phyloP scores from a whole-genome alignment of 208 protist species.

The Trypanosoma caninum region DNA sequence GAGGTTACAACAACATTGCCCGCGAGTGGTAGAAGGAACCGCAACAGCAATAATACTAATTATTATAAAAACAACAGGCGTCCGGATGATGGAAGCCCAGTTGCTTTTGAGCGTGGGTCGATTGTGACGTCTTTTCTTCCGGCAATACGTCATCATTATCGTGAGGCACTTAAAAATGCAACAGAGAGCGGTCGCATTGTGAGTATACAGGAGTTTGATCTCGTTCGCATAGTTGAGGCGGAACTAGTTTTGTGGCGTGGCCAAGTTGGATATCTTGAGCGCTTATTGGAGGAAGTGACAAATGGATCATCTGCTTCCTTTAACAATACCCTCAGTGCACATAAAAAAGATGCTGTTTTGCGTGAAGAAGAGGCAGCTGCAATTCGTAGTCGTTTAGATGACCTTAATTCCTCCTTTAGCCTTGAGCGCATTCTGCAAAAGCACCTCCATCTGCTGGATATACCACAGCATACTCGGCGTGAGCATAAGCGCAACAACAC shows the following conservation, averaged over 20 bases:
- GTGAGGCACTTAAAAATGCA: constrained; percentile 35
- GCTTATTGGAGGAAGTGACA: constrained; percentile 8
- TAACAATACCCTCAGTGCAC: not conserved
- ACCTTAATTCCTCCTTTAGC: constrained; percentile 7
- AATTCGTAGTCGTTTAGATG: constrained; percentile 9
- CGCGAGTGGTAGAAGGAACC: not conserved
- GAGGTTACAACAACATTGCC: not conserved
- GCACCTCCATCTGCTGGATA: not conserved
- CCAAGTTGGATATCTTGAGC: constrained; percentile 13
- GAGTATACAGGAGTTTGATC: constrained; percentile 38
- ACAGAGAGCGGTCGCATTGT: constrained; percentile 32
- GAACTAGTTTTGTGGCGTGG: constrained; percentile 6
- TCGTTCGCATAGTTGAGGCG: constrained; percentile 35
- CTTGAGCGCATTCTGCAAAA: constrained; percentile 10
- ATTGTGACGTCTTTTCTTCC: constrained; percentile 42
- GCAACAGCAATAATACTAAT: constrained; percentile 4
- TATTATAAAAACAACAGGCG: constrained; percentile 1
- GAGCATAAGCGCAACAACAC: not conserved
- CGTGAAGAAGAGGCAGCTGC: not conserved
- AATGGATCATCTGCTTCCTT: not conserved
- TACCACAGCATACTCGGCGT: not conserved
- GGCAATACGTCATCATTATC: constrained; percentile 57
- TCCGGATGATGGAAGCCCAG: constrained; percentile 9
- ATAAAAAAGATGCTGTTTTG: not conserved
- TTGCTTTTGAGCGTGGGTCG: constrained; percentile 17